Base-by-base conservation (phyloP, 768 basidiomycete genomes). In the Phylloporus scabripes region DNA sequence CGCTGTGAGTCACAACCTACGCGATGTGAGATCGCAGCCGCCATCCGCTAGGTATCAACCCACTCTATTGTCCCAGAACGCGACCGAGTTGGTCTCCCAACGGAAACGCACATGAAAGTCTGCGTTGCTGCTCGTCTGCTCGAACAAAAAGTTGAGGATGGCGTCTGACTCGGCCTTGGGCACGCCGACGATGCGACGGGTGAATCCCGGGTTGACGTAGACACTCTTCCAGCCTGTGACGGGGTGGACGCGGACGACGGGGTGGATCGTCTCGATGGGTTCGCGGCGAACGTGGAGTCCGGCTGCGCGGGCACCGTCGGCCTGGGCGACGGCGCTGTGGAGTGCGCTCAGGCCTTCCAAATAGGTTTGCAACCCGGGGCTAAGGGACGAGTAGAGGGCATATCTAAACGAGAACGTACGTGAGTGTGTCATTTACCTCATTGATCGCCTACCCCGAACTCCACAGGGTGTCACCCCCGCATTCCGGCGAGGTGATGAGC, bases 61-160 rank as follows among this genome's bases (percentile, higher is more conserved):
- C 54, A 86, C 85, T 65, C 88, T 74, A 66, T 91, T 91, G 60
- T 92, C 87, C 89, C 90, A 92, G 63, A 91, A 73, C n/a, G 87
- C 88, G 45, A 91, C 70, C 36, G 85, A 83, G 61, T 88, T 81
- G 32, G 74, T 70, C 61, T 84, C 76, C 89, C 89, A 91, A 53
- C 74, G 78, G 75, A 86, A 86, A 50, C 85, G 81, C 36, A 85
- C 82, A 52, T 87, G 86, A 66, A 80, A 81, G 62, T 87, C 85
- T 6, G 79, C 77, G 63, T 82, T 87, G 54, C 80, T 76, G 45
- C 75, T 74, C 57, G 91, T 81, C 59, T 84, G 79, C 58, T 71
- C 77, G 74, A 84, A 88, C 47, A 92, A 70, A 67, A 90, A 83
- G 31, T 65, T 66, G 42, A 92, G 70, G 57, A 90, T 74, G 15